Evolutionary conservation across 2,329 filamentous ascomycete species (phyloP).

Genomic region (Zelopaecilomyces penicillatus): DNA sequence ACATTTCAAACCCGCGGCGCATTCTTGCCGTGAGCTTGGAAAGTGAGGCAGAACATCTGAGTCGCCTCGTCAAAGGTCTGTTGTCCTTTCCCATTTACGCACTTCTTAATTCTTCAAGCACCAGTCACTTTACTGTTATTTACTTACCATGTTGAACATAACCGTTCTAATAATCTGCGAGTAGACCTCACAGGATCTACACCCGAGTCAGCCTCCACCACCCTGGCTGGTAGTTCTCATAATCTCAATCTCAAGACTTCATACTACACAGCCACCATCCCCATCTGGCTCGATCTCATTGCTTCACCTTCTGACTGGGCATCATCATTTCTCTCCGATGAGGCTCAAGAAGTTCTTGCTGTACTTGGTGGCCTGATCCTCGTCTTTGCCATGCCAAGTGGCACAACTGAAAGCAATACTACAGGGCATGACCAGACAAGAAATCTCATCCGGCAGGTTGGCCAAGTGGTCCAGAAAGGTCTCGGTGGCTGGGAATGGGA

Average conservation of each 20-base stretch:
- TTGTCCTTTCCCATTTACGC: not conserved
- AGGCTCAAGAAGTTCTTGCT: slow-evolving; percentile 53
- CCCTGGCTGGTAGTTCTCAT: slow-evolving; percentile 53
- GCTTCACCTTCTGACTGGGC: slow-evolving; percentile 45
- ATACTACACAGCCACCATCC: slow-evolving; percentile 54
- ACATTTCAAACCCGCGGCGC: slow-evolving; percentile 44
- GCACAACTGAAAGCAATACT: slow-evolving; percentile 1
- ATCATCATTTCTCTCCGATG: slow-evolving; percentile 47
- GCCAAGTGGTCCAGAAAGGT: slow-evolving; percentile 46
- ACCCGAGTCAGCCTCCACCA: slow-evolving; percentile 29
- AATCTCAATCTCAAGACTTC: slow-evolving; percentile 44
- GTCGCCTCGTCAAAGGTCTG: slow-evolving; percentile 46
- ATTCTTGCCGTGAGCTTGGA: slow-evolving; percentile 50
- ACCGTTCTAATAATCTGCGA: not conserved
- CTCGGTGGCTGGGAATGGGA: slow-evolving; percentile 57
- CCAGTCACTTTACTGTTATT: too few species aligned
- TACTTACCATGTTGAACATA: too few species aligned
- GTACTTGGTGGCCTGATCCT: slow-evolving; percentile 53
- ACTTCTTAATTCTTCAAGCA: not conserved
- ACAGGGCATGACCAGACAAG: slow-evolving; percentile 17
- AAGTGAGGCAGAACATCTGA: slow-evolving; percentile 37
- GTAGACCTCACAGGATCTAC: slow-evolving; percentile 45
- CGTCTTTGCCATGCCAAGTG: slow-evolving; percentile 23
- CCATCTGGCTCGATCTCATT: slow-evolving; percentile 61
- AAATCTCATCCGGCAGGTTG: slow-evolving; percentile 43